These are phyloP conservation scores for Daucus carota DNA, from an alignment of 129 eudicot species.

Conservation along the genomic window DNA sequence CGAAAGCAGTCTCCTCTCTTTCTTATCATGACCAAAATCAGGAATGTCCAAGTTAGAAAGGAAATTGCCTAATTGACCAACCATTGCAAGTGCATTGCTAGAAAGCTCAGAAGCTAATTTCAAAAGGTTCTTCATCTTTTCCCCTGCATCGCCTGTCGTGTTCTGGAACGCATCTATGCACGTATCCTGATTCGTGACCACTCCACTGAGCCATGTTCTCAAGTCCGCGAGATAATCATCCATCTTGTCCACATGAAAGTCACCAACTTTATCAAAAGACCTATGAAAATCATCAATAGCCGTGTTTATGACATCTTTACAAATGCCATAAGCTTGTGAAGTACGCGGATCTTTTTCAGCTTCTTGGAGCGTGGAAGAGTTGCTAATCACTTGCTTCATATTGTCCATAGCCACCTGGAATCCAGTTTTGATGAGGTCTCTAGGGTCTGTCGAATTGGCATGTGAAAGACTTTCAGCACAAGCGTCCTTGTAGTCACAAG, in stretches of 20 bases:
- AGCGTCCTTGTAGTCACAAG: constrained; percentile 34
- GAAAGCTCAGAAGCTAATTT: constrained; percentile 29
- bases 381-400: constrained; percentile 22
- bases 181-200: constrained; percentile 47
- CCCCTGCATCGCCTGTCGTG: constrained; percentile 25
- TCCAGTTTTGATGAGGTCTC: constrained; percentile 22
- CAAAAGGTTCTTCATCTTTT: constrained; percentile 29
- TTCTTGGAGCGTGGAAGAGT: constrained; percentile 17
- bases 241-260: constrained; percentile 18
- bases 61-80: constrained; percentile 18
- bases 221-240: constrained; percentile 29
- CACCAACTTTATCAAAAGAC: constrained; percentile 17
- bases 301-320: constrained; percentile 30
- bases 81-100: constrained; percentile 43
- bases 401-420: constrained; percentile 25
- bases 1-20: neutral
- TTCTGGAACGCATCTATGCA: constrained; percentile 50
- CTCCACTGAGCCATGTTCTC: constrained; percentile 51
- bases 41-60: neutral
- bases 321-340: constrained; percentile 22
- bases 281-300: constrained; percentile 45
- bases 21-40: no score
- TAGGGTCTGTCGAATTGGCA: constrained; percentile 27
- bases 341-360: constrained; percentile 32
- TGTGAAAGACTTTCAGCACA: constrained; percentile 30